Conservation (phyloP, 2,329 filamentous ascomycete species). For the Blumeria hordei region DNA sequence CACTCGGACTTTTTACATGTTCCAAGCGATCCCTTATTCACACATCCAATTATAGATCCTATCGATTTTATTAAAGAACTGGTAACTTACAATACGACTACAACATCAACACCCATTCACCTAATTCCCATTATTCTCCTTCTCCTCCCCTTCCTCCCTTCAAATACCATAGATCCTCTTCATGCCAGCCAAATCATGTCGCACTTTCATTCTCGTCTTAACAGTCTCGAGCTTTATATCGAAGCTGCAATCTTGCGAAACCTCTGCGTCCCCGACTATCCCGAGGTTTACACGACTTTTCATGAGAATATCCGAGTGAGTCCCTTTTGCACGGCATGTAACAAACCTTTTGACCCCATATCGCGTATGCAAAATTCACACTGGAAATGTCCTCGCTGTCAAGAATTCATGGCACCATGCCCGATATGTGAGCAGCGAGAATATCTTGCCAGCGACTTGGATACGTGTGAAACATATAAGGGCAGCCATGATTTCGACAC, state of each 20-base stretch:
- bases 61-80: constrained; percentile 28
- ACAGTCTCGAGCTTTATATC: constrained; percentile 32
- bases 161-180: constrained; percentile 27
- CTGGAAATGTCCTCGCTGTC: constrained; percentile 36
- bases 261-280: constrained; percentile 28
- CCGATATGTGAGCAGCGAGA: constrained; percentile 29
- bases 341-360: constrained; percentile 25
- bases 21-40: constrained; percentile 30
- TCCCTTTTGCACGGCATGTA: constrained; percentile 29
- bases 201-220: constrained; percentile 35
- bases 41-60: constrained; percentile 29
- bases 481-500: background rate
- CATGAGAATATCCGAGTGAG: constrained; percentile 29
- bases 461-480: constrained; percentile 1
- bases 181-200: constrained; percentile 31
- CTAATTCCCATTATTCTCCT: constrained; percentile 36
- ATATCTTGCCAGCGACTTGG: constrained; percentile 2
- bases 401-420: constrained; percentile 27
- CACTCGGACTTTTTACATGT: background rate
- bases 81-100: constrained; percentile 25
- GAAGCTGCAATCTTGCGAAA: constrained; percentile 38
- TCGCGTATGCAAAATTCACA: constrained; percentile 17
- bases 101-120: constrained; percentile 29
- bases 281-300: constrained; percentile 26
- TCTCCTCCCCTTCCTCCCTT: constrained; percentile 30